phyloP scores from a whole-genome alignment of 148 eudicot genomes.

The Camellia granthamiana region DNA sequence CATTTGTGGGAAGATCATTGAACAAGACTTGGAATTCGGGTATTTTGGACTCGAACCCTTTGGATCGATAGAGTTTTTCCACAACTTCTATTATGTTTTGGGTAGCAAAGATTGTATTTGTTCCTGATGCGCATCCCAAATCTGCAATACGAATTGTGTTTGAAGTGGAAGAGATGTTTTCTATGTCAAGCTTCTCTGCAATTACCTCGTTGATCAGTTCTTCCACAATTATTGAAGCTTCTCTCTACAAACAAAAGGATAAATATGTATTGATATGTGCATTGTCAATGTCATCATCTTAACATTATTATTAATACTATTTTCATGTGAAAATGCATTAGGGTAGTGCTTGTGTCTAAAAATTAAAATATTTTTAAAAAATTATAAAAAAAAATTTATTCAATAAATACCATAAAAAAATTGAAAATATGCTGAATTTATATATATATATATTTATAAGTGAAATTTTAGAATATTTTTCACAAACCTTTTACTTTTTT shows the following conservation, averaged over 20 bases:
- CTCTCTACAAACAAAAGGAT: constrained; percentile 12
- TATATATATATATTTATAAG: too few species aligned
- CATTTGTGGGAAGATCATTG: constrained; percentile 12
- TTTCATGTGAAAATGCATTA: too few species aligned
- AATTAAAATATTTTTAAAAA: too few species aligned
- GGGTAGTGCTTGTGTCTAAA: too few species aligned
- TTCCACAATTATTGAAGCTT: constrained; percentile 12
- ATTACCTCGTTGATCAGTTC: constrained; percentile 16
- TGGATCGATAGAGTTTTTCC: not conserved
- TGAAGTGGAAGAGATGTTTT: constrained; percentile 1
- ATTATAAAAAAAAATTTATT: too few species aligned
- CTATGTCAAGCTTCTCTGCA: constrained; percentile 11
- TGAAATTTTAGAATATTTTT: too few species aligned
- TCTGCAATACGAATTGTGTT: constrained; percentile 14
- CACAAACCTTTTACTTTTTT: too few species aligned
- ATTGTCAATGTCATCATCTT: too few species aligned
- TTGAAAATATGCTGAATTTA: too few species aligned
- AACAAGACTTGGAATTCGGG: constrained; percentile 17
- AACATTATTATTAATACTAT: too few species aligned
- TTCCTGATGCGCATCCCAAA: constrained; percentile 22
- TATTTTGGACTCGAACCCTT: not conserved
- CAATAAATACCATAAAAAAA: too few species aligned
- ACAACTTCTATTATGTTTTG: constrained; percentile 14
- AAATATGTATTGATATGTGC: not conserved
- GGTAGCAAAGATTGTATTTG: constrained; percentile 17